These are phyloP conservation scores for Verticillium zaregamsianum DNA, from an alignment of 2,329 filamentous ascomycete species.

Conservation along the genomic window DNA sequence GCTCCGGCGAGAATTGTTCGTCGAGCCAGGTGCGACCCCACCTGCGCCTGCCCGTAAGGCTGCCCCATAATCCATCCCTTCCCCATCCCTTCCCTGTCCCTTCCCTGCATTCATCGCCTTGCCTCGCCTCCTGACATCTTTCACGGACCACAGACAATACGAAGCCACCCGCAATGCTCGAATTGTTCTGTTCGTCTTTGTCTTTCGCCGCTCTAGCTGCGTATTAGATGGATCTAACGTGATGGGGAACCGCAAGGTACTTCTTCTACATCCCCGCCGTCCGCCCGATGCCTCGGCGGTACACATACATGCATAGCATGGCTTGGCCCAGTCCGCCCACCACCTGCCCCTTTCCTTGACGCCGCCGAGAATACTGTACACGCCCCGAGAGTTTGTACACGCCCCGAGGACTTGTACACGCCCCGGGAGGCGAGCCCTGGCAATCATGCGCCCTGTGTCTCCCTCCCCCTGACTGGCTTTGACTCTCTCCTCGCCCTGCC, in stretches of 20 bases:
- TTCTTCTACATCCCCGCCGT: background rate
- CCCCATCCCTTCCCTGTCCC: no score
- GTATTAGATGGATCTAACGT: background rate
- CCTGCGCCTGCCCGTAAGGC: no score
- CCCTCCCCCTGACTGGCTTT: background rate
- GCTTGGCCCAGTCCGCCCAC: background rate
- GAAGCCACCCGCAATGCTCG: background rate
- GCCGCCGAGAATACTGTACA: background rate
- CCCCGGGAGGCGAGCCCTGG: background rate
- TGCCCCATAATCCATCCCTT: no score
- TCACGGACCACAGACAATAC: background rate
- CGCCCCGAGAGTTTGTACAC: background rate
- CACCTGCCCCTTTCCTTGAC: background rate
- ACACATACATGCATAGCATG: background rate
- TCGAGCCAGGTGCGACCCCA: no score
- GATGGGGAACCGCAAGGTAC: conserved; percentile 1
- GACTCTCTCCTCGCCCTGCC: background rate
- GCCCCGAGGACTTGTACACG: background rate
- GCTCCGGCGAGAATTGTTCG: no score
- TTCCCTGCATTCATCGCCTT: no score
- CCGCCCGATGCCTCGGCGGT: no score
- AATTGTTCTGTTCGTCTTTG: background rate
- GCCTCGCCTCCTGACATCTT: no score
- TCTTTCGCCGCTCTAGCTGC: background rate
- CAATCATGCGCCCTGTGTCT: background rate